Conservation (phyloP, 169 alveolate genomes). For the Cryptosporidium ryanae region DNA sequence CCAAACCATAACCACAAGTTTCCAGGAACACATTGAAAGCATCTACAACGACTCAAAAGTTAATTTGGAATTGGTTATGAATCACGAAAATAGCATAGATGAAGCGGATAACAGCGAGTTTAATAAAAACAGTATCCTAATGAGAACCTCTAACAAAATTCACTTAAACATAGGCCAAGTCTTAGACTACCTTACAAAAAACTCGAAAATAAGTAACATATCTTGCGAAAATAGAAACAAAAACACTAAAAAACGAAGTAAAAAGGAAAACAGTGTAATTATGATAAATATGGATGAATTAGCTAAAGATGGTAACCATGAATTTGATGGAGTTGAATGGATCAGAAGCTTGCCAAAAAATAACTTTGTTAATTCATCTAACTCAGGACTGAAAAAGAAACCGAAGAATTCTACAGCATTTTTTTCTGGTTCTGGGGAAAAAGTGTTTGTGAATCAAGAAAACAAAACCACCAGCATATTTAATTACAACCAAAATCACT, state of each 20-base stretch:
- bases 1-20: too few species aligned
- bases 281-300: neutral
- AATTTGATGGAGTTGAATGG: constrained; percentile 48
- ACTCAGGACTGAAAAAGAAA: neutral
- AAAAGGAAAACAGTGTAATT: neutral
- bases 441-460: constrained; percentile 19
- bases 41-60: too few species aligned
- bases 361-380: neutral
- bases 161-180: neutral
- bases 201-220: neutral
- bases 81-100: too few species aligned
- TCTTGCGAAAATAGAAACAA: neutral
- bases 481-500: constrained; percentile 29
- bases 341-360: constrained; percentile 6
- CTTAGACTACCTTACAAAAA: neutral
- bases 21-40: too few species aligned
- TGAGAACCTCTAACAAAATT: too few species aligned
- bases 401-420: neutral
- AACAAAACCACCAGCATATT: constrained; percentile 33
- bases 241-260: neutral
- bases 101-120: too few species aligned
- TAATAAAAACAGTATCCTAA: too few species aligned
- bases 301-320: neutral
- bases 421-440: neutral
- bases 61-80: too few species aligned